Conservation (phyloP, 2,329 filamentous ascomycete genomes). For the Penicillium sp. region DNA sequence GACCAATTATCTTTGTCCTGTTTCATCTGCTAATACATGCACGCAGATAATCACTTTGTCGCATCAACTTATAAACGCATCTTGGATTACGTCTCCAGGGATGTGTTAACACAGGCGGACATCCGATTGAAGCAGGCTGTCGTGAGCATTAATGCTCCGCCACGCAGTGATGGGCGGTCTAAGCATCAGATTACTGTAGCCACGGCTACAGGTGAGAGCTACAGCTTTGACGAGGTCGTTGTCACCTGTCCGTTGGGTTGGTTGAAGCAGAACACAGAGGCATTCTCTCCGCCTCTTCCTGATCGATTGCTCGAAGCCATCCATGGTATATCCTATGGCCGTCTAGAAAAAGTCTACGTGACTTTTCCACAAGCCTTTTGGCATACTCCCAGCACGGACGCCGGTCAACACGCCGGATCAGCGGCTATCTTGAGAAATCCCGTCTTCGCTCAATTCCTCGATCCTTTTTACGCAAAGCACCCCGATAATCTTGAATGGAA, state of each 20-base stretch:
- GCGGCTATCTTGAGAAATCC: conserved; percentile 43
- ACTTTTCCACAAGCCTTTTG: conserved; percentile 79
- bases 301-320: conserved; percentile 50
- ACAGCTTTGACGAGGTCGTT: conserved; percentile 56
- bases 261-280: conserved; percentile 53
- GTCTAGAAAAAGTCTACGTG: conserved; percentile 58
- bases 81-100: conserved; percentile 55
- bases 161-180: conserved; percentile 16
- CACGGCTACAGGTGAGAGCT: conserved; percentile 39
- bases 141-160: conserved; percentile 40
- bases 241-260: conserved; percentile 58
- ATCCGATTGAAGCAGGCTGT: conserved; percentile 54
- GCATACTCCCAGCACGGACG: conserved; percentile 47
- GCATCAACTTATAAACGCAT: conserved; percentile 64
- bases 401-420: not conserved
- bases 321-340: conserved; percentile 52
- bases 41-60: conserved; percentile 64
- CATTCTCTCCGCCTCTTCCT: conserved; percentile 53
- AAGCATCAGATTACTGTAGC: conserved; percentile 50
- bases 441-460: conserved; percentile 76
- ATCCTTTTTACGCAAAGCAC: conserved; percentile 66
- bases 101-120: conserved; percentile 53
- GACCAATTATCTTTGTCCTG: too few relatives aligned
- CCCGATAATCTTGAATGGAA: conserved; percentile 70
- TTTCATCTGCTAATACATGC: conserved; percentile 4